A percentile compares a stretch with the other conserved stretches of the same genome.
These are phyloP conservation scores for Acmispon strigosus DNA, from an alignment of 306 rosid species.

Conservation along the genomic window DNA sequence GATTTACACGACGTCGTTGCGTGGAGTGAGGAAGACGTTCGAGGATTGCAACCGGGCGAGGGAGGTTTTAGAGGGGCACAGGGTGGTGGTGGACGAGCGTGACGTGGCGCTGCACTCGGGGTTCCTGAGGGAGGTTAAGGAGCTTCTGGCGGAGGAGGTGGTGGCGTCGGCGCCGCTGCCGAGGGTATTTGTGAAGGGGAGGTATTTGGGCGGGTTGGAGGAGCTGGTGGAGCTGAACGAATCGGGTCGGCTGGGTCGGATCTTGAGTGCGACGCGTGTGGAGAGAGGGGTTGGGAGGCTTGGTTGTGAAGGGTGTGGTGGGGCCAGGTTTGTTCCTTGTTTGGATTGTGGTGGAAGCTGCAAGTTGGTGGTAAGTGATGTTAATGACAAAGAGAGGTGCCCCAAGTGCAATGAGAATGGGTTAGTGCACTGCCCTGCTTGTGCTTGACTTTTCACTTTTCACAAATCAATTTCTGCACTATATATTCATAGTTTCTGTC, in stretches of 20 bases:
- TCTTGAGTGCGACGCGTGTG: constrained; percentile 42
- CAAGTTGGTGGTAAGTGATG: constrained; percentile 28
- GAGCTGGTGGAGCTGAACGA: constrained; percentile 63
- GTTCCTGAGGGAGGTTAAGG: constrained; percentile 57
- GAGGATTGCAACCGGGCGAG: constrained; percentile 67
- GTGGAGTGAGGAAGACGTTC: constrained; percentile 69
- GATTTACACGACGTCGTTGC: constrained; percentile 79
- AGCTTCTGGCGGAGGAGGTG: constrained; percentile 14
- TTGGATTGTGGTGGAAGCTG: constrained; percentile 76
- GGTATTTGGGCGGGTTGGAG: constrained; percentile 67
- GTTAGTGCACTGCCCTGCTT: constrained; percentile 57
- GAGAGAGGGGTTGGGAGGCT: constrained; percentile 63
- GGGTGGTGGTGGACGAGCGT: constrained; percentile 70
- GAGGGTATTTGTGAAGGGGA: constrained; percentile 74
- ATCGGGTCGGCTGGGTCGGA: constrained; percentile 49
- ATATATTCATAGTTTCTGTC: too few relatives aligned
- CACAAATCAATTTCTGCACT: too few relatives aligned
- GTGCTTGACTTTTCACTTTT: constrained; percentile 17
- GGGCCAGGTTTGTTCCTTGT: constrained; percentile 84
- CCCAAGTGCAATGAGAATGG: constrained; percentile 77
- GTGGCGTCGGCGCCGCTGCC: constrained; percentile 33
- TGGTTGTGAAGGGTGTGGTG: constrained; percentile 75
- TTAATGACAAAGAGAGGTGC: constrained; percentile 40
- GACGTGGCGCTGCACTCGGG: constrained; percentile 82
- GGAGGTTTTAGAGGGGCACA: constrained; percentile 48